Conservation (phyloP, 306 rosid species). For the Pterocarpus santalinus region DNA sequence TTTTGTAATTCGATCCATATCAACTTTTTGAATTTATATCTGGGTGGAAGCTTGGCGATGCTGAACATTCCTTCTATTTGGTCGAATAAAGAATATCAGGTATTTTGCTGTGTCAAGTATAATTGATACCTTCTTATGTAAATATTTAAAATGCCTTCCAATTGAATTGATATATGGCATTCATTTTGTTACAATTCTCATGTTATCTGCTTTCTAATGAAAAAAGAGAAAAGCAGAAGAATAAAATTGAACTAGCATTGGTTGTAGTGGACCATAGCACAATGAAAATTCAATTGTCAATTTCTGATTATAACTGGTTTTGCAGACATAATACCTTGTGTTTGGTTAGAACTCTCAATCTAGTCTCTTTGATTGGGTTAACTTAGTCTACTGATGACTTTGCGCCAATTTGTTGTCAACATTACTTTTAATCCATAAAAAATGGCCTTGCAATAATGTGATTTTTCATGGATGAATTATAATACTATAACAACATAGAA, state of each 20-base stretch:
- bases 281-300: conserved; percentile 1
- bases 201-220: conserved; percentile 15
- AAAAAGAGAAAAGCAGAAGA: background rate
- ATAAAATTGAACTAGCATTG: background rate
- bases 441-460: background rate
- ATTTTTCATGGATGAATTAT: background rate
- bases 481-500: background rate
- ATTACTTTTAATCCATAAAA: conserved; percentile 13
- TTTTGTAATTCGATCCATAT: conserved; percentile 1
- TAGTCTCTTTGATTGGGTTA: background rate
- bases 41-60: conserved; percentile 26
- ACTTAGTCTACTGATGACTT: background rate
- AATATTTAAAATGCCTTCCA: background rate
- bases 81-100: background rate
- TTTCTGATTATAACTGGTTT: background rate
- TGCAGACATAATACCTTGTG: conserved; percentile 4
- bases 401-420: background rate
- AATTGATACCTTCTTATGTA: conserved; percentile 31
- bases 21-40: background rate
- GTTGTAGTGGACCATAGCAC: conserved; percentile 2
- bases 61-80: conserved; percentile 24
- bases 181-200: background rate
- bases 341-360: conserved; percentile 12
- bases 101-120: conserved; percentile 1
- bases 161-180: background rate